These are phyloP conservation scores for Thinopyrum elongatum DNA, from an alignment of 176 grass and related monocot species.

Conservation along the genomic window DNA sequence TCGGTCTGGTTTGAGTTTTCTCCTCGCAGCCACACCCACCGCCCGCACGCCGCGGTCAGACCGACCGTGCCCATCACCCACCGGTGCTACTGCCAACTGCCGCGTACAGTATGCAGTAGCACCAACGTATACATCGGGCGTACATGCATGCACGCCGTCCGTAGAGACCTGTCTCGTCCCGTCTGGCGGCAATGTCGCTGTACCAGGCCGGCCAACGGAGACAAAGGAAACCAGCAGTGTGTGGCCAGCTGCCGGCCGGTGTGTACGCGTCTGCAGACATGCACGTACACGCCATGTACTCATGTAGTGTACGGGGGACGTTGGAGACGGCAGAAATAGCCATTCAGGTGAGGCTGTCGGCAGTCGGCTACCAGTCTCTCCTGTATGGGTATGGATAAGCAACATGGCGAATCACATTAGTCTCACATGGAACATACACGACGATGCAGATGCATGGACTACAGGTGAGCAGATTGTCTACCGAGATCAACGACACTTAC, in stretches of 20 bases:
- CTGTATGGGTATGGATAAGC: neutral
- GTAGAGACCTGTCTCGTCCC: too few relatives aligned
- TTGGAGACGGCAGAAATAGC: neutral
- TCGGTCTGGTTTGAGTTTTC: too few relatives aligned
- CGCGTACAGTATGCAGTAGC: too few relatives aligned
- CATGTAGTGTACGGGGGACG: neutral
- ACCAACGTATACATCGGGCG: too few relatives aligned
- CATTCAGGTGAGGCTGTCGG: slow-evolving; percentile 34
- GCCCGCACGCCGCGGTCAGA: too few relatives aligned
- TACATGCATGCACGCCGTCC: too few relatives aligned
- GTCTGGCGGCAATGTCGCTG: too few relatives aligned
- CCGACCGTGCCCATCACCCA: too few relatives aligned
- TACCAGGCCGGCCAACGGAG: neutral
- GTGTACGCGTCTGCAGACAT: slow-evolving; percentile 26
- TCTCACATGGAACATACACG: neutral
- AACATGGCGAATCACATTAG: neutral
- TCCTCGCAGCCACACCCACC: too few relatives aligned
- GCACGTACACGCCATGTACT: too few relatives aligned
- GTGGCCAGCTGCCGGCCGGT: neutral
- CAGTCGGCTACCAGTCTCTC: neutral
- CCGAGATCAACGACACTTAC: too few relatives aligned
- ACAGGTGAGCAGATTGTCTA: neutral
- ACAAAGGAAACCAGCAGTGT: neutral
- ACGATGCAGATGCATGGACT: neutral
- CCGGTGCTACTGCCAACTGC: too few relatives aligned